These are phyloP conservation scores for Penicillium digitatum DNA, from an alignment of 2,329 filamentous ascomycete genomes.

Conservation along the genomic window DNA sequence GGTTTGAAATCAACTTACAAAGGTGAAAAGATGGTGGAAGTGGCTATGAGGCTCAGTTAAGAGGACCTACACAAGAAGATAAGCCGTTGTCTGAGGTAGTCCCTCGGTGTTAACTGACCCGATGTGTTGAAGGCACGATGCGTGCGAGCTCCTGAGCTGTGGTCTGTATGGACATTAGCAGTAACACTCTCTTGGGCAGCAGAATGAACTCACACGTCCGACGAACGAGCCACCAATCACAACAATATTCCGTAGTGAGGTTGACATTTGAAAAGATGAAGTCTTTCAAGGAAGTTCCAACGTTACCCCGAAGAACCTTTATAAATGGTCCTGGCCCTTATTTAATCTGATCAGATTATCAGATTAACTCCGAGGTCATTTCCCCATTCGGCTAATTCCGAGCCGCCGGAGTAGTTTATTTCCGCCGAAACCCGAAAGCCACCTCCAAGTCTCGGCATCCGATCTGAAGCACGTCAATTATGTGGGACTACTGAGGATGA, in stretches of 20 bases:
- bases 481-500: background rate
- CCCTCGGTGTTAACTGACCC: slow-evolving; percentile 18
- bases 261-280: slow-evolving; percentile 22
- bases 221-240: slow-evolving; percentile 39
- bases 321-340: background rate
- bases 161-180: slow-evolving; percentile 18
- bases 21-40: slow-evolving; percentile 37
- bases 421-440: background rate
- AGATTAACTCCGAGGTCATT: background rate
- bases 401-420: background rate
- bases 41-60: slow-evolving; percentile 36
- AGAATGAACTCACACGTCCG: slow-evolving; percentile 26
- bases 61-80: slow-evolving; percentile 25
- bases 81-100: background rate
- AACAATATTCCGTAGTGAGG: slow-evolving; percentile 33
- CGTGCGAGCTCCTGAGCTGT: slow-evolving; percentile 37
- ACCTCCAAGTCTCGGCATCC: background rate
- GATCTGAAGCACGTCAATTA: background rate
- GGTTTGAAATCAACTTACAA: slow-evolving; percentile 22
- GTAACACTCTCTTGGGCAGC: background rate
- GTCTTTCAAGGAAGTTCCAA: background rate
- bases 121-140: slow-evolving; percentile 33
- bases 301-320: background rate
- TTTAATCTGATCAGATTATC: slow-evolving; percentile 5
- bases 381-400: background rate